A percentile compares a stretch with the other conserved stretches of the same genome.
phyloP scores from a whole-genome alignment of 2,329 filamentous ascomycete genomes.

The Ambrosiella cleistominuta region DNA sequence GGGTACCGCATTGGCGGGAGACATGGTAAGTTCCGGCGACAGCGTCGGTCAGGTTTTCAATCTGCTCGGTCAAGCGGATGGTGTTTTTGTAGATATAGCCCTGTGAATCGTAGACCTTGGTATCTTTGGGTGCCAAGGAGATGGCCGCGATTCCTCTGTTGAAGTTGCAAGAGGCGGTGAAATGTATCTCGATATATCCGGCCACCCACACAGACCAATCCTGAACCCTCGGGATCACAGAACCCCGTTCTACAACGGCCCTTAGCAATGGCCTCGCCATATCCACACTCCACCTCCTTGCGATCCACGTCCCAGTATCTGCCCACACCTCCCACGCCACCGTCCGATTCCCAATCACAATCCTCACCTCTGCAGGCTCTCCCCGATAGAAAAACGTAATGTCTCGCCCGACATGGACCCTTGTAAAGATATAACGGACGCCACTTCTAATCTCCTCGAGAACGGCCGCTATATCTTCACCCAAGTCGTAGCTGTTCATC shows the following conservation, averaged over 20 bases:
- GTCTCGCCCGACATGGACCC: too few species aligned
- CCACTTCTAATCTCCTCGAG: too few species aligned
- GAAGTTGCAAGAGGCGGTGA: not conserved
- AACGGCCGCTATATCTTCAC: too few species aligned
- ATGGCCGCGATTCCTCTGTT: not conserved
- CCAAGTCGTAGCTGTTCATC: too few species aligned
- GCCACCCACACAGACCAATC: not conserved
- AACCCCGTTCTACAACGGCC: not conserved
- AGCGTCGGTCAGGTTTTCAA: not conserved
- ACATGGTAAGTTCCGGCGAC: constrained; percentile 2
- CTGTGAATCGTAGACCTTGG: too few species aligned
- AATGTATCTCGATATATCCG: too few species aligned
- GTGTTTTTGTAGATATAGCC: not conserved
- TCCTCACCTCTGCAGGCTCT: not conserved
- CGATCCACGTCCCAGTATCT: not conserved
- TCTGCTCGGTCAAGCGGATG: not conserved
- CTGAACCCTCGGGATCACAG: not conserved
- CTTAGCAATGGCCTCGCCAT: not conserved
- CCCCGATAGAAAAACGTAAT: too few species aligned
- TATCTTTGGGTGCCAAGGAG: not conserved
- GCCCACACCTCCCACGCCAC: not conserved
- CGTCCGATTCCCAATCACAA: not conserved
- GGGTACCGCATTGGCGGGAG: constrained; percentile 9
- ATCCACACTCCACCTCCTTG: not conserved
- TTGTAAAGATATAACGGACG: too few species aligned